Base-by-base conservation (phyloP, 495 filamentous ascomycete species). In the Astrothelium macrocarpum region DNA sequence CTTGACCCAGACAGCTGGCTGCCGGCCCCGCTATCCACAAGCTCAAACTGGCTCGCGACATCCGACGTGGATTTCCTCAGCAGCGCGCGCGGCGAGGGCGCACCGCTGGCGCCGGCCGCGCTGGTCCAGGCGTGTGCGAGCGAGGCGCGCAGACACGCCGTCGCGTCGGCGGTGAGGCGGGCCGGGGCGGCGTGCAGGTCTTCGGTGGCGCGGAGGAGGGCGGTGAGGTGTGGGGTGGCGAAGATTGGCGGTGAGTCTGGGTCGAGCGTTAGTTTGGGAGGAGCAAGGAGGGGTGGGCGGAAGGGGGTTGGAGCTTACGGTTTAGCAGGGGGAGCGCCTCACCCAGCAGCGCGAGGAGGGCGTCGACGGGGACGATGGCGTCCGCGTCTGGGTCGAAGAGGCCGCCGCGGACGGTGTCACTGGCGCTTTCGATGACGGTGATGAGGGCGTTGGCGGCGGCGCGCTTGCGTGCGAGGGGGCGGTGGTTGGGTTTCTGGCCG, bases 371-470 rank as follows among this genome's bases (percentile, higher is more conserved):
- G 26, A 96, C 87, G 18, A 94, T 87, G 1, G 88, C 84, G 66
- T 88, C 88, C 20, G 88, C 82, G 29, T 82, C 78, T 34, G 87
- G 86, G 71, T 96, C 91, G 69, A 87, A 92, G 0, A 96, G 78
- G 18, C 92, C 91, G 59, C 91, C 92, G 62, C 88, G 86, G 70
- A 97, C 95, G 68, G 88, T 91, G 72, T 95, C 90, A 53, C 86
- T 85, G 2, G 91, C 88, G 72, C 90, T 94, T 59, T 83, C 78
- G 69, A 95, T 88, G 59, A 94, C 85, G 11, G 88, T 87, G 28
- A 88, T 76, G 34, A 97, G 77, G n/a, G 80, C 63, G 84, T 87
- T 53, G 1, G 65, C 68, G 16, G 66, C 65, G 46, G 63, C 60
- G 14, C 68, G 59, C 23, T 59, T 62, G 36, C 87, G 78, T 2